Evolutionary conservation across 208 protist genomes (phyloP), one percentile per base, ranked within the genome.

Genomic region (Phytomonas sp.): DNA sequence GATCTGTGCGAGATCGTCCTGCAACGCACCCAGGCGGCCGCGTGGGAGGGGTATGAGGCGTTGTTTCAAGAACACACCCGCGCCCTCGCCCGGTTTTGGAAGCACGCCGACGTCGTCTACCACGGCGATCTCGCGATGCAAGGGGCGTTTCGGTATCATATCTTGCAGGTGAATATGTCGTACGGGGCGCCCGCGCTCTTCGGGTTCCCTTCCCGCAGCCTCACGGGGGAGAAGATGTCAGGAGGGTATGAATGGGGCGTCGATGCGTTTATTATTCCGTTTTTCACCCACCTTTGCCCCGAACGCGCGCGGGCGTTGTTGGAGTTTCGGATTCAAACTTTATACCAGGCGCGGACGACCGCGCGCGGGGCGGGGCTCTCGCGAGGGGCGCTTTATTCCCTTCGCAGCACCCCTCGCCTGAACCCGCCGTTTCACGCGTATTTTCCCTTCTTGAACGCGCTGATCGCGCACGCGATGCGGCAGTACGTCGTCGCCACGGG

Each of bases 231-330:
- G 68, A 79, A 82, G 62, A 61, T 85, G 53, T 76, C 82, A 32
- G 93, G 90, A 11, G 78, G 88, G 37, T 85, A 96, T 60, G 81
- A 90, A 68, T 97, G 93, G 91, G 93, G 96, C 63, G 85, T 94
- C 30, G 93, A 97, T 51, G 87, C 88, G 23, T 75, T 95, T 53
- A 80, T 96, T 43, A 69, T 95, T 33, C 93, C 93, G 0, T 92
- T 90, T 43, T 84, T 97, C 67, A 71, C 87, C 17, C 89, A 97
- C 77, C 75, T 81, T n/a, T 82, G 80, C 34, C 93, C 93, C 0
- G 71, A 84, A 43, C 83, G 79, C 37, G 90, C 90, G 37, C 83
- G 88, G 4, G 71, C 81, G 32, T 68, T 97, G 66, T 68, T 97
- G 62, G 77, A 92, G 70, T 97, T 97, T 66, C 88, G 93, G 63